Base-by-base conservation (phyloP, 495 filamentous ascomycete species). In the Glutinoglossum americanum region DNA sequence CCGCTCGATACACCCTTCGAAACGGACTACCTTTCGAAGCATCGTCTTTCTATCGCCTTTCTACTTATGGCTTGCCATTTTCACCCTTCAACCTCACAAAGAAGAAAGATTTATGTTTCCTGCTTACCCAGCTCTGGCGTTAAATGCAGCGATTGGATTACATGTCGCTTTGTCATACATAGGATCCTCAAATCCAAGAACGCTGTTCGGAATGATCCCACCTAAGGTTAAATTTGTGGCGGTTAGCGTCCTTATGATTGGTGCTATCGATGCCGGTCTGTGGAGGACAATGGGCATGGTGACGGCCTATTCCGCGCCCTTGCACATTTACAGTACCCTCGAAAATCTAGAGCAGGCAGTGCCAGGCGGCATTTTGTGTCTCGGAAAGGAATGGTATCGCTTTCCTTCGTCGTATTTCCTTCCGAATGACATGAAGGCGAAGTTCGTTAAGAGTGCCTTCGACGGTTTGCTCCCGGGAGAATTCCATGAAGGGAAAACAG, bases 61-160 rank as follows among this genome's bases (percentile, higher is more conserved):
- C 69, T 97, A 96, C 66, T 76, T 95, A 67, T 99, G 93, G 93
- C 77, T 97, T 26, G 79, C 68, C 7, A 90, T 97, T 57, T 96
- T 99, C 70, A 86, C 87, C 3, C 65, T 82, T 10, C 92, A 97
- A 65, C 82, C 92, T 21, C 93, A 99, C 74, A 99, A 99, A 64
- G 93, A 99, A 68, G 93, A 99, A 65, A 75, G 93, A 8, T 99
- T 99, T 72, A 97, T 99, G 89, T 97, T 94, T 67, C 90, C 90
- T 0, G 83, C 82, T 25, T 99, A 99, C 66, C 92, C 93, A 9
- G 83, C 87, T 55, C 74, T 99, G 26, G 87, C 84, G n/a, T 74
- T 97, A 27, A 92, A 92, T 69, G 90, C 90, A 13, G 86, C 89
- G n/a, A 71, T 95, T 54, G 72, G 87, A 1, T 72, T 92, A 53